These are phyloP conservation scores for Fusarium gaditjirri DNA, from an alignment of 2,329 filamentous ascomycete species.

Conservation along the genomic window DNA sequence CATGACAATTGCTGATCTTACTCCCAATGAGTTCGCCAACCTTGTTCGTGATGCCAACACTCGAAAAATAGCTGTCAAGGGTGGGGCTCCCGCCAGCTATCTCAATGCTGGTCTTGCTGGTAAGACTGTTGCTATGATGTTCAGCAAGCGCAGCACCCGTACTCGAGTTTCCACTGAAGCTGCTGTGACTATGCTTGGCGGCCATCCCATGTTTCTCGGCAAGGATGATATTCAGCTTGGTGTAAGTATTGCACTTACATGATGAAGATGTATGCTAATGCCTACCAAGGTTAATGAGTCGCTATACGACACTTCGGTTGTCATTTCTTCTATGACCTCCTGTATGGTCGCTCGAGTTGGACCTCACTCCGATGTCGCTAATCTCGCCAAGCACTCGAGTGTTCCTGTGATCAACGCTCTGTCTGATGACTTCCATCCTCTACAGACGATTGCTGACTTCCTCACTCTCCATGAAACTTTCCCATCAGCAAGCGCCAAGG, in stretches of 20 bases:
- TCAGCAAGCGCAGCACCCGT: slow-evolving; percentile 93
- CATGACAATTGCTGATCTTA: slow-evolving; percentile 89
- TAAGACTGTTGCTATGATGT: slow-evolving; percentile 92
- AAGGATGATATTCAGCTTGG: slow-evolving; percentile 97
- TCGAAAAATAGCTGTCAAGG: slow-evolving; percentile 82
- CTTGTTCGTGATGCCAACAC: slow-evolving; percentile 84
- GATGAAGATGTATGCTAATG: neutral
- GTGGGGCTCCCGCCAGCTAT: slow-evolving; percentile 62
- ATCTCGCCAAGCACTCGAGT: slow-evolving; percentile 75
- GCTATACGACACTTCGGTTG: slow-evolving; percentile 88
- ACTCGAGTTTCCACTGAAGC: slow-evolving; percentile 95
- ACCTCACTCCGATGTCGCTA: slow-evolving; percentile 78
- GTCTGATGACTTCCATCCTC: slow-evolving; percentile 90
- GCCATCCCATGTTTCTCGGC: slow-evolving; percentile 95
- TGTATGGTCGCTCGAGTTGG: slow-evolving; percentile 85
- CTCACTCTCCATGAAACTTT: slow-evolving; percentile 88
- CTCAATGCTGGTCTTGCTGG: slow-evolving; percentile 74
- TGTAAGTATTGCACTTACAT: slow-evolving; percentile 55
- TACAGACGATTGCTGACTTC: slow-evolving; percentile 95
- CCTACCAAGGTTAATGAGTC: slow-evolving; percentile 82
- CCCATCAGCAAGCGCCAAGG: slow-evolving; percentile 56
- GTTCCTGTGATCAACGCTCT: slow-evolving; percentile 90
- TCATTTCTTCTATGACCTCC: slow-evolving; percentile 94
- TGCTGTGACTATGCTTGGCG: slow-evolving; percentile 87
- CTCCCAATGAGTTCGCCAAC: slow-evolving; percentile 79